Evolutionary conservation across 2,329 filamentous ascomycete species (phyloP).

Genomic region (Neodidymelliopsis sp.): DNA sequence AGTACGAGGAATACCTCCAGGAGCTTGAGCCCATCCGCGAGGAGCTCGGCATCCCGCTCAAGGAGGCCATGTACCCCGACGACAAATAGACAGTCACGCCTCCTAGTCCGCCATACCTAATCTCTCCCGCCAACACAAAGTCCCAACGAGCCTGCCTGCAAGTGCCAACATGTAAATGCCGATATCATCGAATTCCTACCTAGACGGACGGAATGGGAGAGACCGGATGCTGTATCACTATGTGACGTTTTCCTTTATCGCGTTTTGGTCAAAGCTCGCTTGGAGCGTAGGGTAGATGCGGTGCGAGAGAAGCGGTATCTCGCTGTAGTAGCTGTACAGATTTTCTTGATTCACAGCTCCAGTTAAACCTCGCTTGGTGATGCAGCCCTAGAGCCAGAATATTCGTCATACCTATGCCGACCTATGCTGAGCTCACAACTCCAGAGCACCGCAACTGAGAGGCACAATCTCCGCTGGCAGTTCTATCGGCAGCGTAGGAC

Average conservation of each 20-base stretch:
- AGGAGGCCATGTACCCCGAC: slow-evolving; percentile 88
- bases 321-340: slow-evolving; percentile 43
- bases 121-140: slow-evolving; percentile 21
- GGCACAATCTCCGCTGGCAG: neutral
- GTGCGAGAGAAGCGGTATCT: slow-evolving; percentile 30
- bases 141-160: slow-evolving; percentile 25
- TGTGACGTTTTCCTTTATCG: slow-evolving; percentile 31
- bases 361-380: slow-evolving; percentile 1
- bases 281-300: slow-evolving; percentile 14
- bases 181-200: slow-evolving; percentile 28
- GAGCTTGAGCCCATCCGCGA: slow-evolving; percentile 92
- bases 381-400: too few species aligned
- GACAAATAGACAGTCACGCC: slow-evolving; percentile 38
- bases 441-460: neutral
- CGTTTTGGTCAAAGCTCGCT: slow-evolving; percentile 22
- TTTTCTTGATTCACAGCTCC: slow-evolving; percentile 14
- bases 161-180: slow-evolving; percentile 31
- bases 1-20: slow-evolving; percentile 95
- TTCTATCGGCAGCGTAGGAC: neutral
- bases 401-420: too few species aligned
- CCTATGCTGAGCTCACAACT: too few species aligned
- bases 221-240: slow-evolving; percentile 36
- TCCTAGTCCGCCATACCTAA: slow-evolving; percentile 19
- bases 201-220: slow-evolving; percentile 31
- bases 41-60: slow-evolving; percentile 89